Conservation (phyloP, 306 rosid species). For the Herpetospermum pedunculosum region DNA sequence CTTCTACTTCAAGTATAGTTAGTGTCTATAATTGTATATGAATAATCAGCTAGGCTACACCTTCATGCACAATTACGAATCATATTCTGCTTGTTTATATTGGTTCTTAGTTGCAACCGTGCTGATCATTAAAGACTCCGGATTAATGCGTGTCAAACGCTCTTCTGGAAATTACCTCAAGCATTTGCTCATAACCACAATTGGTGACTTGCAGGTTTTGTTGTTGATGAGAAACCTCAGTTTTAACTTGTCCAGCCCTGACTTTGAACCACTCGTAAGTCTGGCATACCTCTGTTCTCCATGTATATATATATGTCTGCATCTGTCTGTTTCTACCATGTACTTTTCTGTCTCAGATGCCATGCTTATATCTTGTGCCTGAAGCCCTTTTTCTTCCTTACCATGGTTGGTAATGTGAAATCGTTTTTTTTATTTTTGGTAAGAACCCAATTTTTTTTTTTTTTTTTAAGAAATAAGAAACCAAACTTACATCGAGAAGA, state of each 20-base stretch:
- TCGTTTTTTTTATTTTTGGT: no score
- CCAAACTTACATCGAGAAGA: no score
- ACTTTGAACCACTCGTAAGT: conserved; percentile 64
- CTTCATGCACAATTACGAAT: not conserved
- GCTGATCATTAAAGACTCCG: not conserved
- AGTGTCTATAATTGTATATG: not conserved
- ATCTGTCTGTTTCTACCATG: not conserved
- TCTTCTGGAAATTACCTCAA: not conserved
- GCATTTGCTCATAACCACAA: not conserved
- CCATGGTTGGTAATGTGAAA: not conserved
- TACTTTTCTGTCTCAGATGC: not conserved
- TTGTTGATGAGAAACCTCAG: conserved; percentile 81
- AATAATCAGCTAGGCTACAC: not conserved
- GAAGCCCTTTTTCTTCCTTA: not conserved
- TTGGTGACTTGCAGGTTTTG: conserved; percentile 59
- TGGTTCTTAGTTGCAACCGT: not conserved
- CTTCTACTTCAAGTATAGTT: not conserved
- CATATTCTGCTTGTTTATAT: not conserved
- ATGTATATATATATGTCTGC: not conserved
- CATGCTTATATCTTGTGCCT: not conserved
- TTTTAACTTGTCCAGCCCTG: conserved; percentile 59
- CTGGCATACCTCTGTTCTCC: not conserved
- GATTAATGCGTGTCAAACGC: not conserved
- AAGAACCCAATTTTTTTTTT: no score
- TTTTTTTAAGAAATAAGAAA: no score